These are phyloP conservation scores for Taiwanofungus camphoratus DNA, from an alignment of 1,284 basidiomycete genomes.

Conservation along the genomic window DNA sequence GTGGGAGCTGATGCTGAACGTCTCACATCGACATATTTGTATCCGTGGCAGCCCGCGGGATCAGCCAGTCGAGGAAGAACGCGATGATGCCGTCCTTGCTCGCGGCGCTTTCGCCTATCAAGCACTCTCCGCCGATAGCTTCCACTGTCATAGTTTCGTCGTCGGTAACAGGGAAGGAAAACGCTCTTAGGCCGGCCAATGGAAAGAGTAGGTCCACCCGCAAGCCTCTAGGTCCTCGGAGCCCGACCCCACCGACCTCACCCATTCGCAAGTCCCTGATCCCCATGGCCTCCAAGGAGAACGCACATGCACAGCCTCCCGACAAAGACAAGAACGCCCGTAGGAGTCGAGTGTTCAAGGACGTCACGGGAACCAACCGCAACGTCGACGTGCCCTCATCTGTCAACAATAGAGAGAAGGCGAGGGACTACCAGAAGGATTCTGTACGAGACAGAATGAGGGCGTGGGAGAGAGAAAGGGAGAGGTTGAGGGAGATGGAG, in stretches of 20 bases:
- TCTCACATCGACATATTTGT: background rate
- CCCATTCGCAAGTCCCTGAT: conserved; percentile 9
- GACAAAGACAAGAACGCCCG: conserved; percentile 9
- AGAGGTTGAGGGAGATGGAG: conserved; percentile 49
- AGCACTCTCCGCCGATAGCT: conserved; percentile 19
- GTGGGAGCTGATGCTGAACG: background rate
- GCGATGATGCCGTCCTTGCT: conserved; percentile 17
- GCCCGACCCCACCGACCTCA: conserved; percentile 22
- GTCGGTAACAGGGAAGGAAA: conserved; percentile 27
- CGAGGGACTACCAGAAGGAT: conserved; percentile 24
- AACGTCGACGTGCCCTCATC: conserved; percentile 13
- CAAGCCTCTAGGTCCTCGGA: conserved; percentile 24
- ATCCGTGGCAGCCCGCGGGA: conserved; percentile 9
- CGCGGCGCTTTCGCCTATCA: conserved; percentile 26
- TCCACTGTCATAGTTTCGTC: conserved; percentile 5
- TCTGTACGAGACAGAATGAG: conserved; percentile 45
- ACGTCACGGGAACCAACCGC: conserved; percentile 16
- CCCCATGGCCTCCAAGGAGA: conserved; percentile 18
- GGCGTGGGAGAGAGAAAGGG: conserved; percentile 55
- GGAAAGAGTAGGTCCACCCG: conserved; percentile 13
- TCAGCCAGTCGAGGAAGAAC: conserved; percentile 17
- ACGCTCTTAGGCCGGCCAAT: conserved; percentile 14
- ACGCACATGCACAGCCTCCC: conserved; percentile 1
- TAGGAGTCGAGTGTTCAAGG: conserved; percentile 19
- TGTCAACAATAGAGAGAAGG: conserved; percentile 8